A percentile compares a stretch with the other conserved stretches of the same genome.
phyloP scores from a whole-genome alignment of 352 stramenopile species.

The Phytophthora sojae region DNA sequence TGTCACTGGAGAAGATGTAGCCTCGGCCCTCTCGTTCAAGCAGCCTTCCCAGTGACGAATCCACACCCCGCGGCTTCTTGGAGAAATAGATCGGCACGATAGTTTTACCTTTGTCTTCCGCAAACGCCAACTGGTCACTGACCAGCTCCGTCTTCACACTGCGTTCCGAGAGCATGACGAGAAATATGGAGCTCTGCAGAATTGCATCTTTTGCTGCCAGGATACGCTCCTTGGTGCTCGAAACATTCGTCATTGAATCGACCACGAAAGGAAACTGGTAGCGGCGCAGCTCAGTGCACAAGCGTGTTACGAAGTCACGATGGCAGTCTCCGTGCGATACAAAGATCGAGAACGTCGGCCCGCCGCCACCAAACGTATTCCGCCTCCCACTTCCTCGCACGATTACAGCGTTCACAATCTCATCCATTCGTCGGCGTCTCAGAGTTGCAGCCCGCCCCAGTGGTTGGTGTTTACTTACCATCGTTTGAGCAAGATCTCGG shows the following conservation, averaged over 20 bases:
- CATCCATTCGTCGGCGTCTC: conserved; percentile 44
- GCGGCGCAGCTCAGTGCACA: conserved; percentile 61
- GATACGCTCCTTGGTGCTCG: conserved; percentile 80
- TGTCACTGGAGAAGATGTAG: conserved; percentile 67
- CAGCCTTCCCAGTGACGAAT: conserved; percentile 43
- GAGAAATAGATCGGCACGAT: conserved; percentile 82
- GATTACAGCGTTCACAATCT: conserved; percentile 69
- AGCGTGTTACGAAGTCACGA: conserved; percentile 64
- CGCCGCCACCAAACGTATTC: conserved; percentile 26
- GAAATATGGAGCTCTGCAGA: conserved; percentile 67
- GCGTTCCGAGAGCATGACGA: conserved; percentile 80
- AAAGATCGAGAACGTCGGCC: conserved; percentile 65
- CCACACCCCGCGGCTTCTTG: conserved; percentile 52
- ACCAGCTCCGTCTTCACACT: conserved; percentile 84
- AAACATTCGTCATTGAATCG: conserved; percentile 76
- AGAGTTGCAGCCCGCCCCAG: conserved; percentile 31
- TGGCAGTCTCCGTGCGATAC: conserved; percentile 83
- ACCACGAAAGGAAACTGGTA: conserved; percentile 62
- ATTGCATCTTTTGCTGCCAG: conserved; percentile 83
- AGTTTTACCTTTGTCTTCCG: conserved; percentile 81
- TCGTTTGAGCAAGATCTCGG: conserved; percentile 20
- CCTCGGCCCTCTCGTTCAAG: conserved; percentile 46
- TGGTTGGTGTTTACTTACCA: conserved; percentile 21
- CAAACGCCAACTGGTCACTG: conserved; percentile 85
- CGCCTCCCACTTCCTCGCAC: conserved; percentile 35